These are phyloP conservation scores for Geotrichum aggregatum DNA, from an alignment of 1,139 yeast genomes.

Conservation along the genomic window DNA sequence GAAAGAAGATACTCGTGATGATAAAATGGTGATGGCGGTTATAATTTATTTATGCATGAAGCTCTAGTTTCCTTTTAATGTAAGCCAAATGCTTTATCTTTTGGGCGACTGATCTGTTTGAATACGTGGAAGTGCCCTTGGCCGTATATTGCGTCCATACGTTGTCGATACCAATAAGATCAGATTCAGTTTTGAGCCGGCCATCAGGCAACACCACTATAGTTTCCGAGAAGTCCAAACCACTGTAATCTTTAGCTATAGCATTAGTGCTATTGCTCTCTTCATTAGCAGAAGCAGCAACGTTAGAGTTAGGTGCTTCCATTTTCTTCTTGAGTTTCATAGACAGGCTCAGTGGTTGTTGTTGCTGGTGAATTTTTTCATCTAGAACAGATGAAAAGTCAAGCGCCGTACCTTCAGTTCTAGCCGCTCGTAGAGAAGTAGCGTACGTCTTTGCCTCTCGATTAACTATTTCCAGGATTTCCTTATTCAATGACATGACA, in stretches of 20 bases:
- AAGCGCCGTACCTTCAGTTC: constrained; percentile 47
- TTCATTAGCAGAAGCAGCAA: not conserved
- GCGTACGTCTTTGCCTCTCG: constrained; percentile 53
- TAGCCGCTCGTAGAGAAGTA: constrained; percentile 38
- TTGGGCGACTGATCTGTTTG: constrained; percentile 32
- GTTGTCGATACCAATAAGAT: constrained; percentile 32
- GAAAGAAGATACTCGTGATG: too few relatives aligned
- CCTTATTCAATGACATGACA: constrained; percentile 53
- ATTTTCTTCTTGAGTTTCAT: too few relatives aligned
- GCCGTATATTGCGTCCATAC: constrained; percentile 20
- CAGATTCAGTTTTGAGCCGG: constrained; percentile 32
- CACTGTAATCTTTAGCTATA: constrained; percentile 21
- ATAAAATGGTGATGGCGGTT: too few relatives aligned
- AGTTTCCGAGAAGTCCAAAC: constrained; percentile 24
- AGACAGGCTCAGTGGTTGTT: too few relatives aligned
- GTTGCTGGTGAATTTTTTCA: too few relatives aligned
- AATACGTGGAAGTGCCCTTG: constrained; percentile 6
- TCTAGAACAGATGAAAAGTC: constrained; percentile 29
- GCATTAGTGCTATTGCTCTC: constrained; percentile 9
- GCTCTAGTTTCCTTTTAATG: constrained; percentile 24
- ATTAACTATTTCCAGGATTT: constrained; percentile 59
- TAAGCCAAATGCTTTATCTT: constrained; percentile 39
- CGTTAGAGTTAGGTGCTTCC: too few relatives aligned
- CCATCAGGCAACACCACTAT: constrained; percentile 27
- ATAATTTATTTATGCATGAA: not conserved